Conservation (phyloP, 2,329 filamentous ascomycete genomes). For the Monilinia aucupariae region DNA sequence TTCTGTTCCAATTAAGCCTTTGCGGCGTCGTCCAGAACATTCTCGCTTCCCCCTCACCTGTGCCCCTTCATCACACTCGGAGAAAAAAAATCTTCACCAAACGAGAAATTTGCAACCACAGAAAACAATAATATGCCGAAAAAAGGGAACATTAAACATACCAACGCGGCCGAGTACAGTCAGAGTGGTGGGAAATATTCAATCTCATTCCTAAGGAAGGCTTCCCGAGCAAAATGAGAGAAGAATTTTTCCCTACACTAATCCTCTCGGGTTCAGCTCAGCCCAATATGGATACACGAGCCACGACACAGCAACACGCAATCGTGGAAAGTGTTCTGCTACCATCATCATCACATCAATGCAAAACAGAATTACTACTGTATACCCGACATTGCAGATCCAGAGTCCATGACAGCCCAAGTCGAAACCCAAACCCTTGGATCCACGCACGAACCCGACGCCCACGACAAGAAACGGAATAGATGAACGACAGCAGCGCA, state of each 20-base stretch:
- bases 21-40: constrained; percentile 12
- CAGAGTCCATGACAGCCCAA: constrained; percentile 6
- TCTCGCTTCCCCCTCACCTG: constrained; percentile 9
- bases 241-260: not conserved
- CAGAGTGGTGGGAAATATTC: constrained; percentile 1
- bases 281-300: constrained; percentile 12
- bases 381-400: constrained; percentile 6
- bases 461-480: constrained; percentile 4
- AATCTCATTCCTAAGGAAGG: not conserved
- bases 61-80: not conserved
- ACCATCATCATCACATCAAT: constrained; percentile 2
- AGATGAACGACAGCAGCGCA: not conserved
- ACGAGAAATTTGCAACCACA: not conserved
- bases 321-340: not conserved
- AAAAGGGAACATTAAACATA: not conserved
- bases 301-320: constrained; percentile 8
- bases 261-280: constrained; percentile 3
- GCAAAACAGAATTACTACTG: not conserved
- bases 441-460: not conserved
- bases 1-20: not conserved
- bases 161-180: not conserved
- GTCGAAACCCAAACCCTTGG: not conserved
- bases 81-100: constrained; percentile 7
- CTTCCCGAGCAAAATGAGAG: constrained; percentile 3
- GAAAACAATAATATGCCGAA: not conserved